These are phyloP conservation scores for Neltuma alba DNA, from an alignment of 306 rosid species.

Conservation along the genomic window DNA sequence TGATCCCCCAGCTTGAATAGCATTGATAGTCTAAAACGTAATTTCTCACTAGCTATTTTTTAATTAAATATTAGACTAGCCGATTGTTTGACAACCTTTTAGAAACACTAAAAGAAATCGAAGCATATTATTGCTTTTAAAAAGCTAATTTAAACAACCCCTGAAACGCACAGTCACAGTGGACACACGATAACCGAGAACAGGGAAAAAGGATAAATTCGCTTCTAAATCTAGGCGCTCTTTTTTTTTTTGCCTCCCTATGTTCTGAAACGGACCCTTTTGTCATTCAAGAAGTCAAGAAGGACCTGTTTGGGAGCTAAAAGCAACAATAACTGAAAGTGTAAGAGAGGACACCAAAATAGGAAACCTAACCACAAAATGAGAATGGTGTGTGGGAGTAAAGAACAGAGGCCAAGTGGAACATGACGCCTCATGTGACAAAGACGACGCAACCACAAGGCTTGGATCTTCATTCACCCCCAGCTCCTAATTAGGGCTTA, in stretches of 20 bases:
- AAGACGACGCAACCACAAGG: conserved; percentile 7
- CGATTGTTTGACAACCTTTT: no score
- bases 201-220: no score
- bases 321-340: neutral
- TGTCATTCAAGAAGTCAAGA: neutral
- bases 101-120: no score
- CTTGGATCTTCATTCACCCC: neutral
- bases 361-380: neutral
- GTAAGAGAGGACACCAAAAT: neutral
- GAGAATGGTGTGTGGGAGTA: neutral
- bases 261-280: neutral
- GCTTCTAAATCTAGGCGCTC: neutral
- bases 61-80: no score
- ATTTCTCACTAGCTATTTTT: no score
- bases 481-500: neutral
- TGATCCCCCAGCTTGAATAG: no score
- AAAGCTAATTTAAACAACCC: no score
- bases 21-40: no score
- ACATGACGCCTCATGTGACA: neutral
- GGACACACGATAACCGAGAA: no score
- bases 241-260: neutral
- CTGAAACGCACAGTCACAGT: no score
- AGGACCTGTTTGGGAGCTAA: neutral
- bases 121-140: no score
- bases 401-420: neutral